Base-by-base conservation (phyloP, 2,329 filamentous ascomycete genomes). In the Coniochaeta sp. region DNA sequence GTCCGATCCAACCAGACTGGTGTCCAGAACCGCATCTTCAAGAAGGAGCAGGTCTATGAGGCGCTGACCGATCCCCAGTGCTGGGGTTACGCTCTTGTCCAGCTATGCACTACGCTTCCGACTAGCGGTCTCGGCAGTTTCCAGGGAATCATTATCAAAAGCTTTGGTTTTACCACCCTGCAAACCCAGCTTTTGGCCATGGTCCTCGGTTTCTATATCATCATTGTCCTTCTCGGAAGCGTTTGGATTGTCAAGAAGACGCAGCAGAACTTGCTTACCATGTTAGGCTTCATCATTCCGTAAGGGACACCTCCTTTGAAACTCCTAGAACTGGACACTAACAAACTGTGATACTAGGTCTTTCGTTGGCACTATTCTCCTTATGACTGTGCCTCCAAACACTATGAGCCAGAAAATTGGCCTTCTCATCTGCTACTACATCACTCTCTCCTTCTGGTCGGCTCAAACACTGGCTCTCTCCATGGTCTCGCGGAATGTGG, bases 401-500 rank as follows among this genome's bases (percentile, higher is more conserved):
- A 82, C 77, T 50, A 77, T 78, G 38, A 72, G 80, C 9, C 85
- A 84, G 40, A 81, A 88, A 71, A 79, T 87, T 31, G 89, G 89
- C 6, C 79, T 92, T 0, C 75, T 91, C 16, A 83, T 91, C 67
- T 83, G 80, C 67, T 92, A 91, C 77, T 92, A 91, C 74, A 87
- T 91, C 63, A 87, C 85, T 0, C 79, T 91, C 19, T 90, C 86
- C 6, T 92, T 92, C 80, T 91, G 88, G 88, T 86, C 88, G 0
- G 88, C 87, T 0, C 84, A 89, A 67, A 88, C 85, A 1, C 76
- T 90, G 14, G 77, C 81, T 8, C 79, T 91, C 66, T 87, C 85
- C 16, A 81, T 91, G 77, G 79, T 90, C 60, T 84, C 84, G 0
- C 81, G 87, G 17, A 91, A 91, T 67, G 77, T 90, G 11, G 89